These are phyloP conservation scores for Tylopilus cervinicoccineus DNA, from an alignment of 768 basidiomycete genomes.

Conservation along the genomic window DNA sequence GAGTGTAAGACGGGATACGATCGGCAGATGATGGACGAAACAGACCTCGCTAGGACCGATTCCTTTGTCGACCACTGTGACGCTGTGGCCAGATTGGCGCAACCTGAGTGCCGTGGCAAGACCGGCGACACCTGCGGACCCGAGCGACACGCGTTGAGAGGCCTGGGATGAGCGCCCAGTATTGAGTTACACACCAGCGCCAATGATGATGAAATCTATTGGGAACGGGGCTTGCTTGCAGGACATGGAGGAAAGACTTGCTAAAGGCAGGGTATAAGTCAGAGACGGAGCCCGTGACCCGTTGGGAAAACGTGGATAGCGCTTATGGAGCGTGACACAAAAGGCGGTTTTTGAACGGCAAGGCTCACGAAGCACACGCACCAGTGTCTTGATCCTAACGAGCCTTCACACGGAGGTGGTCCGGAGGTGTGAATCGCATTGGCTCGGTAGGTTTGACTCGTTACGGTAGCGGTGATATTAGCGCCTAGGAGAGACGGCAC, in stretches of 20 bases:
- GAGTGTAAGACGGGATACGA: neutral
- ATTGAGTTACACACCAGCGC: conserved; percentile 22
- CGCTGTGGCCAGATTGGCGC: conserved; percentile 54
- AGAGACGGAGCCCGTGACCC: neutral
- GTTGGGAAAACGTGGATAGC: neutral
- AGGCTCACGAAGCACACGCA: conserved; percentile 1
- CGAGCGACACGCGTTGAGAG: neutral
- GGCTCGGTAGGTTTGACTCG: conserved; percentile 3
- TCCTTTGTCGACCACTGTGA: conserved; percentile 52
- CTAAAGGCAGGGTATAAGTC: neutral
- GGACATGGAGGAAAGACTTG: conserved; percentile 12
- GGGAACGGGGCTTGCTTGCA: conserved; percentile 21
- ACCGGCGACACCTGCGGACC: conserved; percentile 42
- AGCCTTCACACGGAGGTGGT: conserved; percentile 18
- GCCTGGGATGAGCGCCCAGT: neutral
- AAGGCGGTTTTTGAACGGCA: conserved; percentile 20
- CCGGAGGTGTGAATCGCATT: neutral
- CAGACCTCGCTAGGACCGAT: conserved; percentile 41
- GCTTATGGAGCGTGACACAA: neutral
- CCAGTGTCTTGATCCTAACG: conserved; percentile 14
- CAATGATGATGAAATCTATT: conserved; percentile 31
- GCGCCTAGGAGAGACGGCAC: neutral
- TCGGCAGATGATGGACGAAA: neutral
- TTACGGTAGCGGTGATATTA: conserved; percentile 10
- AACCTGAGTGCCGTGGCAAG: conserved; percentile 58